Evolutionary conservation across 2,329 filamentous ascomycete genomes (phyloP), one percentile per base, ranked within the genome.

Genomic region (Penicillium thymicola): DNA sequence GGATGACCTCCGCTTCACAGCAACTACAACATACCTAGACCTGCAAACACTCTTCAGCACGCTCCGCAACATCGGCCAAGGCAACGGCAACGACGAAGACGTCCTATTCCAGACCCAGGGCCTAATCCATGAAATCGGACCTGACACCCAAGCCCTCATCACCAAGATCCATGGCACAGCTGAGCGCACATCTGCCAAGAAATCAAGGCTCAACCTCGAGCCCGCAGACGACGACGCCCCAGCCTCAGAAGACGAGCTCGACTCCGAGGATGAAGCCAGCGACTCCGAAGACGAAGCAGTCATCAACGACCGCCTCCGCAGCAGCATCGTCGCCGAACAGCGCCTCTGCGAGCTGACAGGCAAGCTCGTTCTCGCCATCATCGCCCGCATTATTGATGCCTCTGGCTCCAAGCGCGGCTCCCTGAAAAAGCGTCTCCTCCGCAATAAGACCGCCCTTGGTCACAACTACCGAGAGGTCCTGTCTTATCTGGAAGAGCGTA

Each of bases 381-480:
- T 89, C 10, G 90, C 87, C 21, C 86, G 85, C 51, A 85, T 92
- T 40, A 79, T 97, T 49, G 91, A 95, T 68, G 76, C 80, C 41
- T 79, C 78, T 1, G 85, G 84, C 7, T 76, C 82, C 11, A 77
- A 83, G 30, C 82, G 82, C 9, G 86, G 85, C 30, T 85, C 84
- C 68, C 81, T 96, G 36, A 83, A 84, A 60, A 84, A 85, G 65
- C 83, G 92, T 21, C 79, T 99, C 23, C 81, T 88, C 66, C 82
- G 90, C 62, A 97, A 99, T 75, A 88, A 88, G 69, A 79, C 78
- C n/a, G 86, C 85, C 68, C 81, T 99, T 3, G 94, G 94, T 2
- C 79, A 84, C 44, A 97, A 94, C 70, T 95, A 90, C 79, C 90
- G 88, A 68, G 91, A 94, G 66, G 85, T 97, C 7, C 78, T 96